These are phyloP conservation scores for Sporothrix pallida DNA, from an alignment of 2,329 filamentous ascomycete genomes.

Conservation along the genomic window DNA sequence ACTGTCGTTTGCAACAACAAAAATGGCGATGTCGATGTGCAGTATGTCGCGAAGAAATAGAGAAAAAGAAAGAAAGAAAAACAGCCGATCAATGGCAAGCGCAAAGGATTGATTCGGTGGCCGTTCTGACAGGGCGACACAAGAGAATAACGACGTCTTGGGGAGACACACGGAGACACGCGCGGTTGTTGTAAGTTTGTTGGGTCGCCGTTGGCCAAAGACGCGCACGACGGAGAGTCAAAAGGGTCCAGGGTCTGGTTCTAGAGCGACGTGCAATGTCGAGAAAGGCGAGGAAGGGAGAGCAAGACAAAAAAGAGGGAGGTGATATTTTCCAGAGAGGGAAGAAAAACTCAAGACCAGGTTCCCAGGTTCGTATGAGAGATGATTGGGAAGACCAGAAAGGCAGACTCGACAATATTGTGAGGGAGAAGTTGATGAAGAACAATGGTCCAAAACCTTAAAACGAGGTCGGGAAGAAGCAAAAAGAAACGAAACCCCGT, in stretches of 20 bases:
- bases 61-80: background rate
- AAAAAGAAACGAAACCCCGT: background rate
- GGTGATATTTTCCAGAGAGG: too few species aligned
- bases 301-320: background rate
- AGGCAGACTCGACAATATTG: background rate
- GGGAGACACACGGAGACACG: background rate
- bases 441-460: constrained; percentile 4
- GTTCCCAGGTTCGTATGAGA: background rate
- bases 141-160: background rate
- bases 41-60: background rate
- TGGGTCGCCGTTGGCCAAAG: background rate
- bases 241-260: background rate
- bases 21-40: background rate
- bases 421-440: constrained; percentile 5
- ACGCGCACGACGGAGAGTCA: constrained; percentile 9
- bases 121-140: constrained; percentile 11
- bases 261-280: background rate
- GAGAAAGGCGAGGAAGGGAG: constrained; percentile 14
- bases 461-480: background rate
- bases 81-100: background rate
- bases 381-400: background rate
- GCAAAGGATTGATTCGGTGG: background rate
- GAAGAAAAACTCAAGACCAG: background rate
- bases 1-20: background rate
- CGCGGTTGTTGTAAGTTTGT: constrained; percentile 7